Evolutionary conservation across 345 rosid genomes (phyloP).

Genomic region (Syzygium aromaticum): DNA sequence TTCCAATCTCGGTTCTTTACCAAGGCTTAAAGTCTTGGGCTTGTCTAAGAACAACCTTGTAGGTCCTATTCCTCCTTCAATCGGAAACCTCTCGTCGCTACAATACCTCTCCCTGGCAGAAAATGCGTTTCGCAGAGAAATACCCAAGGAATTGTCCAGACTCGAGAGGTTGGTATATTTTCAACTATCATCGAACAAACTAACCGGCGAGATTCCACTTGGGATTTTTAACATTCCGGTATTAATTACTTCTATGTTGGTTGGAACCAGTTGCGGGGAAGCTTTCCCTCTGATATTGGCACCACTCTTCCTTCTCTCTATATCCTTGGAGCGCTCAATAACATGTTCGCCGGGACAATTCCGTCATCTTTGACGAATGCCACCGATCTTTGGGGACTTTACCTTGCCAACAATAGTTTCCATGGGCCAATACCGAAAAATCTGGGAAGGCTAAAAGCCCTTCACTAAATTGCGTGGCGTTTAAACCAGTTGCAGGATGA

Average conservation of each 20-base stretch:
- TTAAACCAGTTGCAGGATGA: neutral
- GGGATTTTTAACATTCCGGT: neutral
- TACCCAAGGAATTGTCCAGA: neutral
- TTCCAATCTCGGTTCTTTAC: neutral
- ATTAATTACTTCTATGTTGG: rapidly evolving
- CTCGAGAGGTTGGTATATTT: neutral
- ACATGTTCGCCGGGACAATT: neutral
- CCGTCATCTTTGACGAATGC: neutral
- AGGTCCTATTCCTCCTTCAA: neutral
- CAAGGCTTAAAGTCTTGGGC: neutral
- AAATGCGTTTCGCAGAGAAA: rapidly evolving
- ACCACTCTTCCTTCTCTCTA: neutral
- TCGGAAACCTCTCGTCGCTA: neutral
- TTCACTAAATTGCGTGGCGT: rapidly evolving
- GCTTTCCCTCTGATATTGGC: neutral
- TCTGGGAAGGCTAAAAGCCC: neutral
- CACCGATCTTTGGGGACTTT: rapidly evolving
- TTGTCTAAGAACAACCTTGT: neutral
- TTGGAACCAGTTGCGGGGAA: neutral
- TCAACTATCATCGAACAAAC: neutral
- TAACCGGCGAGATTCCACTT: rapidly evolving
- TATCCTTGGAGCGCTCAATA: rapidly evolving
- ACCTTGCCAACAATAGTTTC: rapidly evolving
- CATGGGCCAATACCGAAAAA: neutral
- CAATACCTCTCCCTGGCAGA: rapidly evolving